Base-by-base conservation (phyloP, 768 basidiomycete species). In the Pluteus cervinus region DNA sequence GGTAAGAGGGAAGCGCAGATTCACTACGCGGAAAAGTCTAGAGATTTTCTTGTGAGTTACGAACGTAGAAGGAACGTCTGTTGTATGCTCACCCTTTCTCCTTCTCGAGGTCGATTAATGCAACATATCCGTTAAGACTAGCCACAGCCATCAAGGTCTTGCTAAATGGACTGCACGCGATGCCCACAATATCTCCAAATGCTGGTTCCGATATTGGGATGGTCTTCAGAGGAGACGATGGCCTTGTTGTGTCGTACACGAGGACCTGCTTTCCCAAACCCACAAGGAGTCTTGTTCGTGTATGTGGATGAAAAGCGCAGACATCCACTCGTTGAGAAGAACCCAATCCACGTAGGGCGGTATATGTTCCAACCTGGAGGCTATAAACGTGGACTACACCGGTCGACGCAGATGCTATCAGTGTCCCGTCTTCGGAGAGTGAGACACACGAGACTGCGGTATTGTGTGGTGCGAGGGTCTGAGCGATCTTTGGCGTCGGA, bases 101-200 rank as follows among this genome's bases (percentile, higher is more conserved):
- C 53, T 85, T 86, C 33, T 87, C 82, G 16, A 88, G 51, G 51
- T 88, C 86, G 33, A 86, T 57, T 6, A 86, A 64, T 3, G 57
- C 65, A 8, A 87, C 64, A 29, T 62, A 58, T 1, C 82, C 83
- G 4, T 57, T 62, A 9, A 69, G 61, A 28, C 70, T 79, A 1
- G 71, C 75, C 29, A 71, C 69, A 2, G 79, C 78, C 17, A 81
- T 64, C 23, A 87, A 60, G 2, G 79, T 80, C 61, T 80, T 86
- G 58, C 83, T 86, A 55, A 85, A 86, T 5, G 85, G 82, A 44
- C 83, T 85, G 43, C 73, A 76, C 5, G 75, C 65, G 7, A 86
- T 54, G 9, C 69, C 70, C 4, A 73, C 55, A 16, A 86, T 68
- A n/a, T 71, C 56, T 6, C 76, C 77, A 0, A 58, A 49, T 3